Evolutionary conservation across 1,139 yeast species (phyloP).

Genomic region (Insectozyma bohioensis): DNA sequence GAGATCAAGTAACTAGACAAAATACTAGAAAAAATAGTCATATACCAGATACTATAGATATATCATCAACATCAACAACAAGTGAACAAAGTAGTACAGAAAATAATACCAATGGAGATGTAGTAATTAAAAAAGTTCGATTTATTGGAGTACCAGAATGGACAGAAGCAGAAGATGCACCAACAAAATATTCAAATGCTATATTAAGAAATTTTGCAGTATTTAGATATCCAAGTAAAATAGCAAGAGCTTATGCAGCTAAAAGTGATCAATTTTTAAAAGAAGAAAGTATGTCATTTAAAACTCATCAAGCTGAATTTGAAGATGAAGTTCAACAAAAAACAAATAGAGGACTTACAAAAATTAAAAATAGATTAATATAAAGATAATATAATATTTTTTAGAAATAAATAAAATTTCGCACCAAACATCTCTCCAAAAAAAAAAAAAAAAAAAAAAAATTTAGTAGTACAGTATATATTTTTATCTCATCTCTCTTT

Average conservation of each 20-base stretch:
- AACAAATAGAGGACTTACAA: slow-evolving; percentile 6
- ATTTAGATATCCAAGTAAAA: slow-evolving; percentile 27
- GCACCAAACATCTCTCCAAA: neutral
- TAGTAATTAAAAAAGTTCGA: slow-evolving; percentile 44
- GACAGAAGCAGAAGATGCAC: slow-evolving; percentile 56
- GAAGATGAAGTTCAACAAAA: slow-evolving; percentile 6
- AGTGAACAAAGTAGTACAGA: neutral
- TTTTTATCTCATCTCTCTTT: slow-evolving; percentile 2
- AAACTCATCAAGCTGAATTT: slow-evolving; percentile 20
- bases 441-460: slow-evolving; percentile 3
- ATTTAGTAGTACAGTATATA: too few relatives aligned
- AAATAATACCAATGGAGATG: too few relatives aligned
- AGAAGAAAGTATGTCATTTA: slow-evolving; percentile 55
- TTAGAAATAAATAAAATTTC: neutral
- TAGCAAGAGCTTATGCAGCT: slow-evolving; percentile 19
- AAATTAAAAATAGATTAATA: slow-evolving; percentile 8
- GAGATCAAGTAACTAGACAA: slow-evolving; percentile 34
- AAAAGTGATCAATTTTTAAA: slow-evolving; percentile 47
- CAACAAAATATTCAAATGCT: slow-evolving; percentile 45
- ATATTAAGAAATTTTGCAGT: slow-evolving; percentile 49
- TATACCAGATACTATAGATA: slow-evolving; percentile 16
- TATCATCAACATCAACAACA: slow-evolving; percentile 3
- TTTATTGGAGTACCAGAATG: slow-evolving; percentile 55
- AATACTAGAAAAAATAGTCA: slow-evolving; percentile 35
- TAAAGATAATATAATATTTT: slow-evolving; percentile 3